A percentile compares a stretch with the other conserved stretches of the same genome.
Evolutionary conservation across 352 stramenopile species (phyloP).

Genomic region (Pythium brachiatum): DNA sequence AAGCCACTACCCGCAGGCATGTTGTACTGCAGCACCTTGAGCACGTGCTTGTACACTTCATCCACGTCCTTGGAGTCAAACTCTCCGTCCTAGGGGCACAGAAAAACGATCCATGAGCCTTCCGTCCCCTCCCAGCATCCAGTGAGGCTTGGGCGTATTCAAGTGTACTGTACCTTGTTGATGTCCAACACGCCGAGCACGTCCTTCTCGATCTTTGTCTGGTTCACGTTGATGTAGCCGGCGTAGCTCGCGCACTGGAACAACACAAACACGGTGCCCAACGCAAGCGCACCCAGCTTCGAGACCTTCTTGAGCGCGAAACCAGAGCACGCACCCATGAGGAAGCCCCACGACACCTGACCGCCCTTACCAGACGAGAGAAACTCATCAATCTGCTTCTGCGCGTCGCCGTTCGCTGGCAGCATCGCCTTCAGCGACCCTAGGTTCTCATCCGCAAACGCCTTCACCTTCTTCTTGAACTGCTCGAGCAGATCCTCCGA

Average conservation of each 20-base stretch:
- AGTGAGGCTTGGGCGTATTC: too few relatives aligned
- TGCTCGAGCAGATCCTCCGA: conserved; percentile 50
- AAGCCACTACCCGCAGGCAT: conserved; percentile 76
- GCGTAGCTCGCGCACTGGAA: conserved; percentile 88
- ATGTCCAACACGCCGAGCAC: conserved; percentile 69
- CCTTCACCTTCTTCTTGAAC: conserved; percentile 59
- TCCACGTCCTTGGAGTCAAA: conserved; percentile 80
- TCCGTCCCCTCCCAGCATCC: not conserved
- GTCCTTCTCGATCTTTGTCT: conserved; percentile 87
- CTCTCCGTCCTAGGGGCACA: conserved; percentile 47
- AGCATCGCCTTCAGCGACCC: conserved; percentile 34
- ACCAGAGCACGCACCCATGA: conserved; percentile 89
- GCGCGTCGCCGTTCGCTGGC: conserved; percentile 43
- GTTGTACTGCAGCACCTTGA: conserved; percentile 79
- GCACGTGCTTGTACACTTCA: conserved; percentile 67
- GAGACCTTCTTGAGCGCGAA: conserved; percentile 91
- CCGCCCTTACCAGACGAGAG: conserved; percentile 59
- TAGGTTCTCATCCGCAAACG: conserved; percentile 37
- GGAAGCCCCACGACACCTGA: conserved; percentile 88
- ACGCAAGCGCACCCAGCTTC: conserved; percentile 81
- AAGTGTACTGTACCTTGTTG: conserved; percentile 62
- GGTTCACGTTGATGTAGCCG: conserved; percentile 92
- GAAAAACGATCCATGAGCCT: not conserved
- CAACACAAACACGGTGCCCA: conserved; percentile 84
- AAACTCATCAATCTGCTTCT: conserved; percentile 60